Base-by-base conservation (phyloP, 495 filamentous ascomycete species). In the Trypethelium eluteriae region DNA sequence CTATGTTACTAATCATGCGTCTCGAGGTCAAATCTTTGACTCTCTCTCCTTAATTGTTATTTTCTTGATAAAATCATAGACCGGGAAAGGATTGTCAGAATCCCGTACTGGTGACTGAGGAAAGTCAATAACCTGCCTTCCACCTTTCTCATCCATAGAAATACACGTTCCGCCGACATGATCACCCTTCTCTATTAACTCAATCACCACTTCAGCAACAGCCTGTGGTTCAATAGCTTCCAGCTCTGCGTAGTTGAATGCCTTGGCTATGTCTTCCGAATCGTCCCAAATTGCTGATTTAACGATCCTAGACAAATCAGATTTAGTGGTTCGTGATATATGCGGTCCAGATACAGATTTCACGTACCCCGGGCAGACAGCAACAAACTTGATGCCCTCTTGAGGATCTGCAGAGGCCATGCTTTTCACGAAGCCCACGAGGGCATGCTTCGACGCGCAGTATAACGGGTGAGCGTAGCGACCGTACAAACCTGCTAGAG, bases 371-470 rank as follows among this genome's bases (percentile, higher is more conserved):
- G 71, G 73, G 41, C 70, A 71, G n/a, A 76, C 72, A 32, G 70
- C 68, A 14, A 72, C 73, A 46, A 77, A 53, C 39, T 72, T 74
- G 64, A 73, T 68, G 9, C 71, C 69, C 53, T 75, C 75, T 59
- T 74, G n/a, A 9, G 41, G n/a, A 35, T 79, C 74, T 2, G 71
- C 72, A 38, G 68, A 63, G 18, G 68, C 70, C 70, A 79, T 71
- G 2, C 69, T 70, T 53, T 72, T 74, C 18, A 69, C 71, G 65
- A 79, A 78, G 25, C 75, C 76, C 2, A 76, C 66, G 25, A 79
- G 53, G 2, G 75, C 76, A 66, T 78, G 74, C 64, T 79, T 79
- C 18, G 66, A 70, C 2, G 77, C 72, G 66, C 70, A 77, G 64
- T 78, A 79, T 3, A 79, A 59, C 4, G 75, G 67, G 10, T 67